phyloP scores from a whole-genome alignment of 768 basidiomycete species.

The Auriscalpium microsporum region DNA sequence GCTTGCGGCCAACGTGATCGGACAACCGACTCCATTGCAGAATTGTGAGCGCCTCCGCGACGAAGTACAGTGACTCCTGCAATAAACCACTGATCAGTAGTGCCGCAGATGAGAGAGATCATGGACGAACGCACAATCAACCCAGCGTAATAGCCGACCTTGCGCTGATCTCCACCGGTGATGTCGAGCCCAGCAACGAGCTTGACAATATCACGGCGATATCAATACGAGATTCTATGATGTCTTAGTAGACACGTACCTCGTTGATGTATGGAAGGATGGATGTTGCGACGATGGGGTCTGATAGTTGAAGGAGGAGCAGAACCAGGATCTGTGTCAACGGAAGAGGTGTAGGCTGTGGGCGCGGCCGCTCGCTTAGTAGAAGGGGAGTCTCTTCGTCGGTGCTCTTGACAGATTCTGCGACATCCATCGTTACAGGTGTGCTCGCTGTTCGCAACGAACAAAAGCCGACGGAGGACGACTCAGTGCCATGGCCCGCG shows the following conservation, averaged over 20 bases:
- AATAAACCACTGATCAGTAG: conserved; percentile 3
- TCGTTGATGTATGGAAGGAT: conserved; percentile 42
- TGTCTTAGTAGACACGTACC: not conserved
- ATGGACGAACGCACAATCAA: conserved; percentile 42
- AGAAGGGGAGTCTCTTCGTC: conserved; percentile 16
- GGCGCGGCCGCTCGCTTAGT: conserved; percentile 5
- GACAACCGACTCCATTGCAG: conserved; percentile 70
- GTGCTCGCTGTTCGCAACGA: too few relatives aligned
- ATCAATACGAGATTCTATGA: too few relatives aligned
- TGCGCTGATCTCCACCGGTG: conserved; percentile 59
- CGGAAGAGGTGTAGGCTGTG: conserved; percentile 49
- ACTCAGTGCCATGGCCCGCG: too few relatives aligned
- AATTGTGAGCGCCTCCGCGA: conserved; percentile 64
- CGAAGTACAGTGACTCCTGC: conserved; percentile 72
- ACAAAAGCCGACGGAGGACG: too few relatives aligned
- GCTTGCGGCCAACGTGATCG: conserved; percentile 67
- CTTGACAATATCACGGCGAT: conserved; percentile 22
- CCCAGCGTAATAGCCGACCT: conserved; percentile 72
- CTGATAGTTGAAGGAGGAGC: conserved; percentile 65
- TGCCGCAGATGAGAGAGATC: not conserved
- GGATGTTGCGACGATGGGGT: conserved; percentile 68
- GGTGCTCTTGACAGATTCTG: not conserved
- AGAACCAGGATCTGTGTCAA: conserved; percentile 63
- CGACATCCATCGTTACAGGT: not conserved
- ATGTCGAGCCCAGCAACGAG: conserved; percentile 59